Evolutionary conservation across 1,139 yeast species (phyloP).

Genomic region (Blastobotrys aristatus): DNA sequence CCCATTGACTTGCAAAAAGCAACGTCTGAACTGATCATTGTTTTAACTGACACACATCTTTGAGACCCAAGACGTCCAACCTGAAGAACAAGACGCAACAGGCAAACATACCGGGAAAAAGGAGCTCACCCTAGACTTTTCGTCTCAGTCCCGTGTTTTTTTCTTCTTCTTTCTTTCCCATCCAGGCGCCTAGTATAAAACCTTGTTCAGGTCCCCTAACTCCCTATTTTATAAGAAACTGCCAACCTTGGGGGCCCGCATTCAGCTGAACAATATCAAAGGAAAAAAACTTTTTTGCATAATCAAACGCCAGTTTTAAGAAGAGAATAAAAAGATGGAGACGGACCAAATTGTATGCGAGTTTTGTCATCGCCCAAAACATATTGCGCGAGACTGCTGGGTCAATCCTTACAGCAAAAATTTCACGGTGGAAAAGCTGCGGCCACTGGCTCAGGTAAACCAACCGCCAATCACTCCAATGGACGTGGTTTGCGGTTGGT

Average conservation of each 20-base stretch:
- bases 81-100: no score
- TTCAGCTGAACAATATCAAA: no score
- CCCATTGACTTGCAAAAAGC: no score
- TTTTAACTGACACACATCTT: no score
- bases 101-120: no score
- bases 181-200: background rate
- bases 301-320: background rate
- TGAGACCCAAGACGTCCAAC: no score
- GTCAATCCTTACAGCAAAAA: slow-evolving; percentile 12
- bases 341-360: slow-evolving; percentile 4
- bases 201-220: background rate
- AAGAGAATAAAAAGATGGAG: background rate
- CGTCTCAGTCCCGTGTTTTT: no score
- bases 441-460: slow-evolving; percentile 15
- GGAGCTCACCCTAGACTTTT: background rate
- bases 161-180: background rate
- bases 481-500: slow-evolving; percentile 11
- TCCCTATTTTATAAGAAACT: background rate
- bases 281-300: background rate
- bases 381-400: slow-evolving; percentile 15
- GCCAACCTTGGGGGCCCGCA: no score
- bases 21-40: no score
- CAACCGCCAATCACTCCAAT: slow-evolving; percentile 7
- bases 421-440: slow-evolving; percentile 14
- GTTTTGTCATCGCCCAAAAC: slow-evolving; percentile 15